Base-by-base conservation (phyloP, 2,329 filamentous ascomycete species). In the Apiospora malaysiana region DNA sequence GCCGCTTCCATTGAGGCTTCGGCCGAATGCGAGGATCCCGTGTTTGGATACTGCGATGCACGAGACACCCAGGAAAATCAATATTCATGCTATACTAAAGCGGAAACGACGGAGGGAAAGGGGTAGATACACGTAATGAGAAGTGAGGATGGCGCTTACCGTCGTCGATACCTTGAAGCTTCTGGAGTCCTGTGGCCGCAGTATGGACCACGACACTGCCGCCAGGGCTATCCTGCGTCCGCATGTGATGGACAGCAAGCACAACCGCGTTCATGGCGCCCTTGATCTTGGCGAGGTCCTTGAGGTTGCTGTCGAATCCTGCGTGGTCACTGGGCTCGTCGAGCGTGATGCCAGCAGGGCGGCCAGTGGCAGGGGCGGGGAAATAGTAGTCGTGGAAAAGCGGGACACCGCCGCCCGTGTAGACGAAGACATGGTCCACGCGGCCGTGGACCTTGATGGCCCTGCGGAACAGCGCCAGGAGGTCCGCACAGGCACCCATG, bases 371-470 rank as follows among this genome's bases (percentile, higher is more conserved):
- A 82, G 79, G 5, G 2, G 82, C 79, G 5, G 80, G 79, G 1
- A 88, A 72, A 72, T 86, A 88, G 74, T 86, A 78, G 2, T 81
- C 80, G 4, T 80, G 81, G 32, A 32, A 32, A 6, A 32, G 12
- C 85, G 83, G 0, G 79, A 80, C 42, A 90, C 79, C 79, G 6
- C 25, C 25, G 18, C 89, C 89, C 0, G 89, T 89, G 73, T 90
- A 91, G 69, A 92, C 90, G 76, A 94, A 94, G 8, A 93, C 93
- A 78, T 93, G 89, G 56, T 93, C 93, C 72, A 37, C 43, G 32
- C 93, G 92, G 76, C 94, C 93, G 73, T 93, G 88, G 69, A 93
- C 90, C 12, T 83, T 78, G 70, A 84, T 82, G 1, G 87, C 79
- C 68, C 82, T 78, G 70, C 85, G 84, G 81, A 90, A 91, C 12